Percentiles rank a stretch among this genome's conserved stretches.
These are phyloP conservation scores for Aspergillus pseudoviridinutans DNA, from an alignment of 2,329 filamentous ascomycete species.

Conservation along the genomic window DNA sequence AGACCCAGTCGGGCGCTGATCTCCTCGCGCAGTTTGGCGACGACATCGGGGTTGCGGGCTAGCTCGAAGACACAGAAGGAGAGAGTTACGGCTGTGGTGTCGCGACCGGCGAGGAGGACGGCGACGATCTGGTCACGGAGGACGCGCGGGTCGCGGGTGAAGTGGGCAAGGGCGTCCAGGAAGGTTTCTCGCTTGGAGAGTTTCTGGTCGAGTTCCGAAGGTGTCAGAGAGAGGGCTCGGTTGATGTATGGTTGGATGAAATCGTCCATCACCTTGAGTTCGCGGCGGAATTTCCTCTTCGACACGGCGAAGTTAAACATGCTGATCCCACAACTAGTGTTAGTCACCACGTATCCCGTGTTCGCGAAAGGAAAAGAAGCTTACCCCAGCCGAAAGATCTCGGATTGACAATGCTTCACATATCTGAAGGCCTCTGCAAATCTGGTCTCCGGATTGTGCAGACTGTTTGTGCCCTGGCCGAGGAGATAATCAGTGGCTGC, in stretches of 20 bases:
- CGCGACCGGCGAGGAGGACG: slow-evolving; percentile 73
- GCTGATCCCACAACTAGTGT: slow-evolving; percentile 29
- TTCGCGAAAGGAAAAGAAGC: slow-evolving; percentile 12
- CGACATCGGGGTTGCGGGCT: slow-evolving; percentile 62
- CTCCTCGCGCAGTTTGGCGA: slow-evolving; percentile 67
- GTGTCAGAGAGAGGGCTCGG: slow-evolving; percentile 62
- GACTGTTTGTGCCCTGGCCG: slow-evolving; percentile 65
- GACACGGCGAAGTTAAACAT: slow-evolving; percentile 63
- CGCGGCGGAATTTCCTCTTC: slow-evolving; percentile 57
- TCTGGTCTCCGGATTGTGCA: slow-evolving; percentile 57
- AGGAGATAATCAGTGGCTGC: slow-evolving; percentile 82
- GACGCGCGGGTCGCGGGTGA: slow-evolving; percentile 62
- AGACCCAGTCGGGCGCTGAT: slow-evolving; percentile 65
- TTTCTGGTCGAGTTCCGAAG: slow-evolving; percentile 69
- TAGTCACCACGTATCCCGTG: not conserved
- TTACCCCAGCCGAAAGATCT: slow-evolving; percentile 61
- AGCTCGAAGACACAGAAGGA: slow-evolving; percentile 83
- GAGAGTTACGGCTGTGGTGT: slow-evolving; percentile 80
- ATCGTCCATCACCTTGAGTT: slow-evolving; percentile 65
- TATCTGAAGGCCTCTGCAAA: slow-evolving; percentile 82
- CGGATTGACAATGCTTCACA: slow-evolving; percentile 69
- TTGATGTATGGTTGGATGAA: slow-evolving; percentile 79
- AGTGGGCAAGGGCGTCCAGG: slow-evolving; percentile 75
- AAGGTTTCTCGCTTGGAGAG: slow-evolving; percentile 73
- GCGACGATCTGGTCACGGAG: slow-evolving; percentile 82